Base-by-base conservation (phyloP, 345 rosid species). In the Rhizophora mangle region DNA sequence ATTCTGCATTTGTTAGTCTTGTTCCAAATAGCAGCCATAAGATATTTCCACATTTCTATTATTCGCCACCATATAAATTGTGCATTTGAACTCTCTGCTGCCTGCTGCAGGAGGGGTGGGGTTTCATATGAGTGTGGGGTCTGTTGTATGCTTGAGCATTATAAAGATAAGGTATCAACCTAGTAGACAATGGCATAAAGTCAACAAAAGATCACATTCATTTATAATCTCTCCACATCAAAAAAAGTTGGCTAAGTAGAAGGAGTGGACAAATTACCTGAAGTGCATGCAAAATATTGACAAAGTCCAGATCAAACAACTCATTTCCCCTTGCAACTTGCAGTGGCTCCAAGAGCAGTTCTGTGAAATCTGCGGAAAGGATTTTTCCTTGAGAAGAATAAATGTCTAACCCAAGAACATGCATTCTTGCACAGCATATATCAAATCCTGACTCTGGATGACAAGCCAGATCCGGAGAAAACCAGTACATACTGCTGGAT, bases 401-500 rank as follows among this genome's bases (percentile, higher is more conserved):
- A 52, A 87, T 24, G 55, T 79, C 72, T 60, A 82, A 90, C 52
- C 96, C 99, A 69, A 86, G 82, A 63, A 81, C 80, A 67, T 78
- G 80, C 61, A 89, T 54, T 80, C 97, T 88, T 21, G 88, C 93
- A 51, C 80, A 83, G 74, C 96, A 83, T 51, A 95, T 74, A 70
- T 92, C 85, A 80, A 88, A 87, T 47, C 89, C 92, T 6, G 56
- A 60, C 67, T 74, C 77, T 49, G 80, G 80, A 59, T 70, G 49
- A 64, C 82, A 68, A 62, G 78, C 76, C 74, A 74, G 81, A 65
- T 81, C 79, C 20, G 78, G 72, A 51, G 79, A 81, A 82, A 83
- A 92, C 96, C 88, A 87, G 73, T 92, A 95, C 98, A 92, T 95
- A 79, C 72, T 84, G 73, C 80, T 76, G 47, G 96, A 88, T 37